Conservation (phyloP, 169 alveolate species). For the Plasmodium reichenowi region DNA sequence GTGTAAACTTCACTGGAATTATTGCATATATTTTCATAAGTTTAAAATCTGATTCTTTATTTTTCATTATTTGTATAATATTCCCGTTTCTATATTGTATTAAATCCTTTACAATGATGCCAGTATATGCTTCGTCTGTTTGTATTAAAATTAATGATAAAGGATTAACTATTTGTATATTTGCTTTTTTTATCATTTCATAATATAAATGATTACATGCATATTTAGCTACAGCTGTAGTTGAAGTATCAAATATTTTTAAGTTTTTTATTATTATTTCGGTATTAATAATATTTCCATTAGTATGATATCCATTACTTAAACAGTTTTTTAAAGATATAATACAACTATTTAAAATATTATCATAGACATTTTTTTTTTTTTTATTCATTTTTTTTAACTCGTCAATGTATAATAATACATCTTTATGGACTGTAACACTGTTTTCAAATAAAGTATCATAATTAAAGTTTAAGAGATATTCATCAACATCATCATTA, state of each 20-base stretch:
- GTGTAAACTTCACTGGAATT: conserved; percentile 48
- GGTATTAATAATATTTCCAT: conserved; percentile 71
- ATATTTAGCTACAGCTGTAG: conserved; percentile 71
- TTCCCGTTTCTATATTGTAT: conserved; percentile 67
- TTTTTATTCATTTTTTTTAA: conserved; percentile 38
- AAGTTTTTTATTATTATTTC: conserved; percentile 63
- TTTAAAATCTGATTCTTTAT: conserved; percentile 41
- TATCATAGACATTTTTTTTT: conserved; percentile 61
- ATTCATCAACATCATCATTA: conserved; percentile 49
- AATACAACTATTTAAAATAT: conserved; percentile 70
- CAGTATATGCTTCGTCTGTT: conserved; percentile 70
- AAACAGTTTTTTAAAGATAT: conserved; percentile 59
- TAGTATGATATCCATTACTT: conserved; percentile 64
- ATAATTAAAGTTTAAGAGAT: conserved; percentile 47
- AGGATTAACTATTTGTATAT: conserved; percentile 50
- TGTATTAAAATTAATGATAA: conserved; percentile 66
- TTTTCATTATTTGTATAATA: conserved; percentile 68
- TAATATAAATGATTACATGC: conserved; percentile 76
- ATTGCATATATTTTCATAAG: conserved; percentile 71
- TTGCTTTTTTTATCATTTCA: conserved; percentile 52
- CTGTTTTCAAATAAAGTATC: conserved; percentile 49
- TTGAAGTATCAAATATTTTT: conserved; percentile 50
- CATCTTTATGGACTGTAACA: conserved; percentile 30
- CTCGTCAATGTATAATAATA: conserved; percentile 29
- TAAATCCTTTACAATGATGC: conserved; percentile 58